Conservation (phyloP, 768 basidiomycete species). For the Russula earlei region DNA sequence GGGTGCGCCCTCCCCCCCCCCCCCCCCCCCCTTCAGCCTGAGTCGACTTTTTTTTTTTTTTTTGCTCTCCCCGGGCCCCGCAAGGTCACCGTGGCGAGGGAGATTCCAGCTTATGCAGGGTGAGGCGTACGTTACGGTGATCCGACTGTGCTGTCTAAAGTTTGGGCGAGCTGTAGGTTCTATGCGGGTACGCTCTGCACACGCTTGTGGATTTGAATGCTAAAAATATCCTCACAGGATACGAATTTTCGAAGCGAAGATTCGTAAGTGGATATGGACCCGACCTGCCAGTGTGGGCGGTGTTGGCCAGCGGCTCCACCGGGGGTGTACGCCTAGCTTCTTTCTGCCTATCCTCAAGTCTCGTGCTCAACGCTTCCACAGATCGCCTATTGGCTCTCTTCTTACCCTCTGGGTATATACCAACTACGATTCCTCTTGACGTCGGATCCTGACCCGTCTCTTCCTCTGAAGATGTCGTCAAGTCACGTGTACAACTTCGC, state of each 20-base stretch:
- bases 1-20: slow-evolving; percentile 57
- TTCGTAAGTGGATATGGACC: slow-evolving; percentile 56
- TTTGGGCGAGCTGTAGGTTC: slow-evolving; percentile 37
- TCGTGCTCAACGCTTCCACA: slow-evolving; percentile 24
- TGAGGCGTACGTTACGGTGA: slow-evolving; percentile 22
- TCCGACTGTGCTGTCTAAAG: neutral
- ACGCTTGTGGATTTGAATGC: too few relatives aligned
- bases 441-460: neutral
- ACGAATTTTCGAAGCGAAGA: slow-evolving; percentile 80
- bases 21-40: too few relatives aligned
- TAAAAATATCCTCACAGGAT: slow-evolving; percentile 38
- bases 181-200: slow-evolving; percentile 43
- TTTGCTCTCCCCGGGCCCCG: neutral
- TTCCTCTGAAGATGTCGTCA: slow-evolving; percentile 61
- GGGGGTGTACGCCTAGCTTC: slow-evolving; percentile 53
- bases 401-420: slow-evolving; percentile 74
- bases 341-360: neutral
- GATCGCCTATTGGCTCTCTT: slow-evolving; percentile 89
- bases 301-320: slow-evolving; percentile 73
- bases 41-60: neutral
- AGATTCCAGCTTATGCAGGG: slow-evolving; percentile 96
- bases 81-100: slow-evolving; percentile 82
- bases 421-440: neutral
- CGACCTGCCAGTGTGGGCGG: slow-evolving; percentile 74
- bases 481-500: slow-evolving; percentile 82